Evolutionary conservation across 257 asterid species (phyloP), one percentile per base, ranked within the genome.

Genomic region (Solanum sejunctum): DNA sequence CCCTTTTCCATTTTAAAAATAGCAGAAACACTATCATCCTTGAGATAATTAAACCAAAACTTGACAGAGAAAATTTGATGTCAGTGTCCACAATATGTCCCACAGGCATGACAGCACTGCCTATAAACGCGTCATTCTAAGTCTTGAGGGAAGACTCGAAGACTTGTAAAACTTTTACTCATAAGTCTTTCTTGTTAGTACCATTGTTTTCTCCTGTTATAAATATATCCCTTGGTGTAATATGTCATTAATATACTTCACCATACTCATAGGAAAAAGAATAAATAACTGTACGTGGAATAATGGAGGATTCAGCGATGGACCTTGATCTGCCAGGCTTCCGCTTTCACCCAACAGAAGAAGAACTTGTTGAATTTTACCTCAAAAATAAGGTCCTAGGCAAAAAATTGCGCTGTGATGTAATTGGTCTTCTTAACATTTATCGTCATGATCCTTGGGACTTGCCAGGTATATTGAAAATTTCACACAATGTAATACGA

Each of bases 381-480:
- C 89, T 89, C 32, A 85, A 80, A 79, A 89, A 87, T 79, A 85
- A 72, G 23, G 82, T 87, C 21, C 49, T 32, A 0, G 87, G 88
- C 7, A 90, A 87, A 60, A 92, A 92, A 86, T 18, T 87, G 54
- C 87, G 90, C 2, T 86, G 80, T 26, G 92, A 94, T 45, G 85
- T 94, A 72, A 94, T 94, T 80, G 95, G 93, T 16, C 85, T 85
- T 41, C 87, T 94, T 57, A 93, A 94, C 77, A 93, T 94, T 17
- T 94, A 94, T 88, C 89, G 86, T 47, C 84, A 93, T 55, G 91
- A 93, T 83, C 98, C 98, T 54, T 87, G 89, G 78, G 95, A 93
- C 3, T 87, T 94, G 88, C 98, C 97, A 60, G 91, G 98, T 92
- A 92, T 86, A 21, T 73, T 0, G 9, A 32, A 67, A 67, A 15